Base-by-base conservation (phyloP, 176 grass and related monocot genomes). In the Hyparrhenia diplandra region DNA sequence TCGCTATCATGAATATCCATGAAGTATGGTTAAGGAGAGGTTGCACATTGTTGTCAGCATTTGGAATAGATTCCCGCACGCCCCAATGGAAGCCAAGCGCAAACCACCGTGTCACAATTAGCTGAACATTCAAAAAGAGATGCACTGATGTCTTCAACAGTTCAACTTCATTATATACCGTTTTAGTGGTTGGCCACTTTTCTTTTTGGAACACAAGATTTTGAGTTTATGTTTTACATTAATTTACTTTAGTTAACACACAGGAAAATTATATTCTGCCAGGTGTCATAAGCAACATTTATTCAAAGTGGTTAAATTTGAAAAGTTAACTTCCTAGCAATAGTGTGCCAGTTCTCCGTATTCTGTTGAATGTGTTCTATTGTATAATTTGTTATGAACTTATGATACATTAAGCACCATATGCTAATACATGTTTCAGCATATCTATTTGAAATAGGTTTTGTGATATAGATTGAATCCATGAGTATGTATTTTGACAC, bases 401-500 rank as follows among this genome's bases (percentile, higher is more conserved):
- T 16, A 37, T 54, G 49, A 36, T 24, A 3, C 30, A 24, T 35
- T 21, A 28, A 21, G 46, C 6, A 35, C 12, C 18, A 13, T 46
- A 35, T 57, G 41, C 5, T 25, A 75, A 27, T 42, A 34, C 20
- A 18, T 25, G 45, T 84, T 70, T 77, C 45, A 36, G n/a, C 24
- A 65, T 70, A 42, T 31, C 28, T 52, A 10, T 51, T 83, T 21
- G 17, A 27, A 65, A 32, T 23, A 60, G 43, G 12, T 4, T 78
- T 34, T 86, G 30, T 34, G 5, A 54, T 69, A 3, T 31, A 52
- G 29, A 77, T 43, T 36, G 71, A 25, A 75, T 61, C 24, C 64
- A 67, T 84, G 74, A 75, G 8, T 51, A 47, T 47, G 42, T 49
- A 73, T 85, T 63, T 85, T 36, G 67, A 72, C 51, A 49, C 52